Evolutionary conservation across 345 rosid species (phyloP), one percentile per base, ranked within the genome.

Genomic region (Lepidium didymum): DNA sequence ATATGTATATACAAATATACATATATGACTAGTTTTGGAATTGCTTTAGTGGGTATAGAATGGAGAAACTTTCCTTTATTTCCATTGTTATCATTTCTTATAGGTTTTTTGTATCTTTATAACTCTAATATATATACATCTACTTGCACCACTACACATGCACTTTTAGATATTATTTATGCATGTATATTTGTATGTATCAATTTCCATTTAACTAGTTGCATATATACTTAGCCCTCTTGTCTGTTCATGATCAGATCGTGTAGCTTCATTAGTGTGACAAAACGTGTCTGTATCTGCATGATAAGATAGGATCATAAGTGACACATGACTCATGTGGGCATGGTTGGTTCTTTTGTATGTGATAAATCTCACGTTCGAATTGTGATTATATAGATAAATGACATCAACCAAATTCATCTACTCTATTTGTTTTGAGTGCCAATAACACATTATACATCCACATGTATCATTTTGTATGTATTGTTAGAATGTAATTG

Each of bases 101-200:
- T 0, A 10, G n/a, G 10, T 38, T 37, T 21, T 43, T 15, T 31
- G 19, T 34, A 12, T n/a, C 37, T n/a, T n/a, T n/a, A n/a, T n/a
- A 12, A 35, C 35, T 45, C 64, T 55, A 35, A 36, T 72, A 42
- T 37, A 36, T 37, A 54, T 52, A 34, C 58, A 55, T 33, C 57
- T 45, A 45, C 64, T 62, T 55, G 63, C 75, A 53, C 75, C 56
- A 62, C 15, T 37, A 70, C 62, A 73, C 70, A 74, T 74, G 70
- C 70, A 57, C 45, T 53, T 33, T 40, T 21, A 66, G 23, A 19
- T 56, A 73, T 36, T 4, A 1, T 29, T 16, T 49, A 73, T 47
- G 35, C 44, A 57, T 57, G 57, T 27, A 27, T 40, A 35, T 62
- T 43, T 61, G 33, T 60, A 52, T 43, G 33, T 44, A 64, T 56